A percentile compares a stretch with the other conserved stretches of the same genome.
These are phyloP conservation scores for Blastobotrys illinoisensis DNA, from an alignment of 1,139 yeast genomes.

Conservation along the genomic window DNA sequence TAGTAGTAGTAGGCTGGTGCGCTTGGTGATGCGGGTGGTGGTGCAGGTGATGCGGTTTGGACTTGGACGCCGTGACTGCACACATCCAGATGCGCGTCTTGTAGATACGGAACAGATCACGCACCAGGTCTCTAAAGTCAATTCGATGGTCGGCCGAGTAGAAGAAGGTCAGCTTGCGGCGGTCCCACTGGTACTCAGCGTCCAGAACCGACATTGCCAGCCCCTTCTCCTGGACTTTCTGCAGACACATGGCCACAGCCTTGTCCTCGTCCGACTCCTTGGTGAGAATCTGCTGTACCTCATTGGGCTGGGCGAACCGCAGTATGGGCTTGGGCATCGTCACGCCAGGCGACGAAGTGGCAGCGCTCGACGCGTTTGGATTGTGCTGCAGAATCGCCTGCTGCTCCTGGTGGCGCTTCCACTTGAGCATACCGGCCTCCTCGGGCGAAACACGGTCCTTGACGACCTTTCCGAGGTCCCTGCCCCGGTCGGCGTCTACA, in stretches of 20 bases:
- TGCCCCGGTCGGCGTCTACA: conserved; percentile 96
- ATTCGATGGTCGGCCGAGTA: conserved; percentile 78
- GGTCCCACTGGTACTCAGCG: conserved; percentile 94
- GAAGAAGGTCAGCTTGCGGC: conserved; percentile 87
- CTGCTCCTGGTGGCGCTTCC: conserved; percentile 72
- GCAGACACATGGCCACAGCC: conserved; percentile 55
- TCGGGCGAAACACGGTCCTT: conserved; percentile 62
- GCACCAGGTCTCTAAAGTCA: conserved; percentile 87
- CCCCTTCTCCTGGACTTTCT: conserved; percentile 49
- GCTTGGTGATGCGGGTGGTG: neutral
- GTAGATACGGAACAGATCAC: conserved; percentile 86
- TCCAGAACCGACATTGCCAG: conserved; percentile 49
- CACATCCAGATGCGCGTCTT: conserved; percentile 98
- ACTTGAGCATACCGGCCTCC: conserved; percentile 76
- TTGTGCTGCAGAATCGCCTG: conserved; percentile 49
- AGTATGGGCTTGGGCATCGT: conserved; percentile 67
- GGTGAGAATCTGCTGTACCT: conserved; percentile 51
- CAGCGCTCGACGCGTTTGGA: conserved; percentile 15
- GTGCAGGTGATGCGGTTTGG: neutral
- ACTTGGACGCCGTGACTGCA: conserved; percentile 47
- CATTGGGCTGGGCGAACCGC: conserved; percentile 59
- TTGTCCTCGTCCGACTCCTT: conserved; percentile 68
- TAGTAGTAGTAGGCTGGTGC: too few relatives aligned
- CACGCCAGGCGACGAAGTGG: conserved; percentile 37
- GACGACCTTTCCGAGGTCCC: conserved; percentile 78